Percentiles rank a stretch among this genome's conserved stretches.
phyloP scores from a whole-genome alignment of 2,329 filamentous ascomycete genomes.

The Neonectria coccinea region DNA sequence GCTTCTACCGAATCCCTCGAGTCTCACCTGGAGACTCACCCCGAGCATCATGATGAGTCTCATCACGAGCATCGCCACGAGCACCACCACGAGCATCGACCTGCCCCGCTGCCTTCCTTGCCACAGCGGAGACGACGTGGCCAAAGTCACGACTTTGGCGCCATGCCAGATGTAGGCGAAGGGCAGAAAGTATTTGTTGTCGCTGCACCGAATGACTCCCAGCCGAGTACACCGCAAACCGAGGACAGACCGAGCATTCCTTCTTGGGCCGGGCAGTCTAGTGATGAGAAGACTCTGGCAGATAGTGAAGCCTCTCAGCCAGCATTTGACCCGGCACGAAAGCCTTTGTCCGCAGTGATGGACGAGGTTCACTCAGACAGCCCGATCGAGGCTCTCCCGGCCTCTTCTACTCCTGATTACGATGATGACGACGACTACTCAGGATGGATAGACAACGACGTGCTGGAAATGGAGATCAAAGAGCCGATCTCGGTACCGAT shows the following conservation, averaged over 20 bases:
- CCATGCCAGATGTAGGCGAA: slow-evolving; percentile 48
- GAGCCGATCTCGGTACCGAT: slow-evolving; percentile 31
- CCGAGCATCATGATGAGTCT: slow-evolving; percentile 42
- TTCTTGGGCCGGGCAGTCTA: slow-evolving; percentile 30
- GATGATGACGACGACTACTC: slow-evolving; percentile 53
- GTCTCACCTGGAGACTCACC: slow-evolving; percentile 35
- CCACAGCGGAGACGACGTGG: slow-evolving; percentile 57
- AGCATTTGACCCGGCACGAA: slow-evolving; percentile 22
- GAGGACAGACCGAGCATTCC: slow-evolving; percentile 48
- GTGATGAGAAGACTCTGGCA: slow-evolving; percentile 31
- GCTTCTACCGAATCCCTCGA: slow-evolving; percentile 37
- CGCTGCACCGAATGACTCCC: slow-evolving; percentile 72
- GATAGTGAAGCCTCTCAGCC: slow-evolving; percentile 33
- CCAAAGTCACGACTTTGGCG: slow-evolving; percentile 45
- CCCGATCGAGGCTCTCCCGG: slow-evolving; percentile 16
- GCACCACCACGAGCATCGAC: slow-evolving; percentile 10
- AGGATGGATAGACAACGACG: slow-evolving; percentile 52
- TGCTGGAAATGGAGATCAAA: slow-evolving; percentile 41
- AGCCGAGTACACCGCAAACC: slow-evolving; percentile 63
- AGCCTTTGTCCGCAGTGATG: slow-evolving; percentile 17
- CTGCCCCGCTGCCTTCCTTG: slow-evolving; percentile 25
- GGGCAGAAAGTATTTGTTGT: slow-evolving; percentile 72
- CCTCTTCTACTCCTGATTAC: slow-evolving; percentile 32
- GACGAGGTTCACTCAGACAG: neutral
- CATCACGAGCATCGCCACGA: neutral